Evolutionary conservation across 768 basidiomycete species (phyloP).

Genomic region (Suillus cothurnatus): DNA sequence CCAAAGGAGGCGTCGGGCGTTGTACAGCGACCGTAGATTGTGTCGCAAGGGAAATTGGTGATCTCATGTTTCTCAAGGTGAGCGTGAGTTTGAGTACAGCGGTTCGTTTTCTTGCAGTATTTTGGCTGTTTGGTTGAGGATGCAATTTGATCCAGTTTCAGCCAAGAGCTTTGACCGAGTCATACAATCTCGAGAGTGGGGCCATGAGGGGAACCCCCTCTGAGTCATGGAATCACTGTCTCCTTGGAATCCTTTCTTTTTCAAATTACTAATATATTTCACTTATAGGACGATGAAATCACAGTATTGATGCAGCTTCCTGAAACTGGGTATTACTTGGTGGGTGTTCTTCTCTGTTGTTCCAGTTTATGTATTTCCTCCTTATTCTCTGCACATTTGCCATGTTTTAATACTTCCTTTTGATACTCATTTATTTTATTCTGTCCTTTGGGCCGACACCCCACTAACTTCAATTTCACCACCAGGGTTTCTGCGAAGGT

Average conservation of each 20-base stretch:
- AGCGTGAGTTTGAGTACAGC: constrained; percentile 22
- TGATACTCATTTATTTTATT: neutral
- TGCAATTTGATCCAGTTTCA: neutral
- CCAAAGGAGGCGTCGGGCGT: constrained; percentile 82
- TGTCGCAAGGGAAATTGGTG: constrained; percentile 69
- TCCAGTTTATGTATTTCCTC: neutral
- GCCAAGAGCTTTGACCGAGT: neutral
- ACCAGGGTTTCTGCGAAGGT: constrained; percentile 83
- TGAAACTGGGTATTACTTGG: constrained; percentile 62
- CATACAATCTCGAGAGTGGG: neutral
- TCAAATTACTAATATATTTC: neutral
- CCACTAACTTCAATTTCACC: neutral
- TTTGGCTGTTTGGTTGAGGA: constrained; percentile 2
- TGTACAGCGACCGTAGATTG: constrained; percentile 77
- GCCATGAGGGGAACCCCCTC: neutral
- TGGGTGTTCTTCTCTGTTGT: constrained; percentile 36
- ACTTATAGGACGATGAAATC: constrained; percentile 72
- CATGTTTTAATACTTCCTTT: neutral
- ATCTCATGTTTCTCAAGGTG: constrained; percentile 88
- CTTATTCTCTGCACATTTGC: neutral
- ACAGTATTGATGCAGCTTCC: constrained; percentile 72
- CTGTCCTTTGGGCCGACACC: neutral
- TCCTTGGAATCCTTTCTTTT: neutral
- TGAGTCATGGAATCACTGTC: neutral
- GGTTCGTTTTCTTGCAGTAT: neutral